Evolutionary conservation across 2,329 filamentous ascomycete species (phyloP).

Genomic region (Ophiocordyceps camponoti-saundersi): DNA sequence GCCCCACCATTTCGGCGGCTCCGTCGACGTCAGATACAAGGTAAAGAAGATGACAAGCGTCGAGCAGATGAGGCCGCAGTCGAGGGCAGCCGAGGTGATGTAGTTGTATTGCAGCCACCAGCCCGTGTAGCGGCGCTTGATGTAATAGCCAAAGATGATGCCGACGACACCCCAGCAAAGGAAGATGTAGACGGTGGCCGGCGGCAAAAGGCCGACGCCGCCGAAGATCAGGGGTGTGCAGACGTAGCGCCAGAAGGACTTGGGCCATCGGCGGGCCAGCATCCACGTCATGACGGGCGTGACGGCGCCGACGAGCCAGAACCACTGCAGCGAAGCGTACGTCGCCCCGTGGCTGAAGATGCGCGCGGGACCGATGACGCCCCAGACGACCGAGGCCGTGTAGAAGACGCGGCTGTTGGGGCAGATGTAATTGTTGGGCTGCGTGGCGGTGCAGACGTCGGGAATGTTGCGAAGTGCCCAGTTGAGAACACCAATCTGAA

Average conservation of each 20-base stretch:
- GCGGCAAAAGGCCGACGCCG: slow-evolving; percentile 44
- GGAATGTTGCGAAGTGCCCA: slow-evolving; percentile 46
- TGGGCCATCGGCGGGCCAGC: slow-evolving; percentile 43
- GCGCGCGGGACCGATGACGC: slow-evolving; percentile 51
- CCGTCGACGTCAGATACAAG: slow-evolving; percentile 39
- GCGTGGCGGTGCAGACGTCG: slow-evolving; percentile 36
- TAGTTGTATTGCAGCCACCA: slow-evolving; percentile 75
- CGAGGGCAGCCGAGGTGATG: slow-evolving; percentile 53
- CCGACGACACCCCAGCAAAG: slow-evolving; percentile 54
- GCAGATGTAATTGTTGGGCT: slow-evolving; percentile 40
- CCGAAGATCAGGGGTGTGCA: slow-evolving; percentile 54
- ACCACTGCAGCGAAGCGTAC: slow-evolving; percentile 50
- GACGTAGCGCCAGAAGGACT: slow-evolving; percentile 45
- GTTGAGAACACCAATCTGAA: slow-evolving; percentile 49
- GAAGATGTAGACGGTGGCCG: slow-evolving; percentile 55
- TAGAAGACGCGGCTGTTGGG: slow-evolving; percentile 41
- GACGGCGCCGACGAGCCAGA: slow-evolving; percentile 50
- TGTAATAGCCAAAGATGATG: slow-evolving; percentile 49
- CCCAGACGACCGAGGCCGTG: slow-evolving; percentile 57
- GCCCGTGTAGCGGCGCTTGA: slow-evolving; percentile 46
- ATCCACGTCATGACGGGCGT: slow-evolving; percentile 48
- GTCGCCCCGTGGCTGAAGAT: slow-evolving; percentile 49
- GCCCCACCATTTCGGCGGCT: slow-evolving; percentile 45
- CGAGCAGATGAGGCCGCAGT: slow-evolving; percentile 47
- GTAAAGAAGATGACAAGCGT: slow-evolving; percentile 56